phyloP scores from a whole-genome alignment of 768 basidiomycete genomes.

The Lentinula edodes region DNA sequence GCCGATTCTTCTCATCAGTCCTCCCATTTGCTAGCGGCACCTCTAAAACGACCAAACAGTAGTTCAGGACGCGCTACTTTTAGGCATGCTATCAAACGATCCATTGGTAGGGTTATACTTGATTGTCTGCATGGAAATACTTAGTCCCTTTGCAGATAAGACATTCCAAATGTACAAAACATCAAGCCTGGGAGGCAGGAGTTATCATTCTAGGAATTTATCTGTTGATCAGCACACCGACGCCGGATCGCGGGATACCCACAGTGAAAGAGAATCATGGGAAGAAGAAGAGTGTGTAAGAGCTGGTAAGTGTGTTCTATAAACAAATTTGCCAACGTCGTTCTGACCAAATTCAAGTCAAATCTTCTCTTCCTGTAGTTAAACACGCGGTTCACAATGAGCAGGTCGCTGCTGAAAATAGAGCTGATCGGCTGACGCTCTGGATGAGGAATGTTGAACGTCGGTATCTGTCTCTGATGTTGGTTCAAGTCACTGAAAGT shows the following conservation, averaged over 20 bases:
- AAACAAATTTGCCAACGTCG: neutral
- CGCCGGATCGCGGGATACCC: slow-evolving; percentile 16
- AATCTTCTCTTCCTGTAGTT: slow-evolving; percentile 49
- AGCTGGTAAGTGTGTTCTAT: slow-evolving; percentile 30
- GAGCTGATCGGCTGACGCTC: slow-evolving; percentile 64
- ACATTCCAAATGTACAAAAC: slow-evolving; percentile 65
- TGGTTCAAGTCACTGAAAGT: slow-evolving; percentile 7
- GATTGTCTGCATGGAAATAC: neutral
- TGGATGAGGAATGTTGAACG: slow-evolving; percentile 86
- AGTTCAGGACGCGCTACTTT: slow-evolving; percentile 35
- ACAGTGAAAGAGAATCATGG: slow-evolving; percentile 37
- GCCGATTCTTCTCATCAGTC: neutral
- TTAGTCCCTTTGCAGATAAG: slow-evolving; percentile 42
- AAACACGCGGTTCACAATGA: slow-evolving; percentile 49
- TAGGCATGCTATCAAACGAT: slow-evolving; percentile 68
- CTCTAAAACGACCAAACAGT: slow-evolving; percentile 7
- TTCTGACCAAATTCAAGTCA: slow-evolving; percentile 22
- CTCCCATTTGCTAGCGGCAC: slow-evolving; percentile 18
- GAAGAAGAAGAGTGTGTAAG: slow-evolving; percentile 39
- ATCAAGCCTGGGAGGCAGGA: slow-evolving; percentile 42
- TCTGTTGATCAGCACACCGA: slow-evolving; percentile 32
- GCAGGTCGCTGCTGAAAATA: slow-evolving; percentile 46
- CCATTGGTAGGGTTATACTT: slow-evolving; percentile 51
- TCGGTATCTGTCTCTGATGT: slow-evolving; percentile 30
- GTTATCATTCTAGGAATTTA: slow-evolving; percentile 37